These are phyloP conservation scores for Polytrichum formosum DNA, from an alignment of 225 moss, liverwort and hornwort species.

Conservation along the genomic window DNA sequence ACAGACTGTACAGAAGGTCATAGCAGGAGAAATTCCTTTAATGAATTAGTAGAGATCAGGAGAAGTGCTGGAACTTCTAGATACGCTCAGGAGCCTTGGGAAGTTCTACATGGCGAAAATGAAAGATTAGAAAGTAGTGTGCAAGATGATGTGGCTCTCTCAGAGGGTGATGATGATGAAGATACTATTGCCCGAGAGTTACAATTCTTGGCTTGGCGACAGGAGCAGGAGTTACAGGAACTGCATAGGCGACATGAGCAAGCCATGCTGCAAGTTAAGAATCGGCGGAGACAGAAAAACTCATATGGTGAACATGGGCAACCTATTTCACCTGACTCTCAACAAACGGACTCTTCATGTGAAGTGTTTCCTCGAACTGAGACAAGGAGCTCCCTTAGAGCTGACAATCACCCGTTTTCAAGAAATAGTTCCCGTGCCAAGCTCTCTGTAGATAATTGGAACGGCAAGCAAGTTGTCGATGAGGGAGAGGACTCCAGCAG, in stretches of 20 bases:
- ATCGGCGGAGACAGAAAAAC: conserved; percentile 31
- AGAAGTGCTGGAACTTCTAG: conserved; percentile 50
- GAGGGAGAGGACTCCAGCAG: conserved; percentile 24
- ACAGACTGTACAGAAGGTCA: conserved; percentile 17
- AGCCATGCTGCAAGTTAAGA: conserved; percentile 38
- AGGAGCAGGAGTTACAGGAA: conserved; percentile 44
- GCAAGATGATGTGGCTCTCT: conserved; percentile 41
- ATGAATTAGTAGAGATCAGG: conserved; percentile 55
- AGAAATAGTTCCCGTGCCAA: conserved; percentile 38
- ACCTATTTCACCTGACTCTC: conserved; percentile 28
- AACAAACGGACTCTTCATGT: conserved; percentile 29
- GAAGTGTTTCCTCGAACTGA: conserved; percentile 15
- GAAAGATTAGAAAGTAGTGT: conserved; percentile 35
- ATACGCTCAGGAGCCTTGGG: conserved; percentile 56
- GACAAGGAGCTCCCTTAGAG: conserved; percentile 6
- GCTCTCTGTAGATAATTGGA: conserved; percentile 32
- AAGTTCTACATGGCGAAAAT: conserved; percentile 42
- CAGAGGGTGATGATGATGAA: conserved; percentile 46
- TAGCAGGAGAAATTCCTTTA: conserved; percentile 33
- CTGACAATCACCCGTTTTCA: conserved; percentile 22
- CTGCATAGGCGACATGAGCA: conserved; percentile 47
- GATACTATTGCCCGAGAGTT: conserved; percentile 47
- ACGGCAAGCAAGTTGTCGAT: conserved; percentile 34
- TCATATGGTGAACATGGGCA: conserved; percentile 10
- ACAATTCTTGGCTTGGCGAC: conserved; percentile 43